phyloP scores from a whole-genome alignment of 805 yeast species.

The Kazachstania psychrophila region DNA sequence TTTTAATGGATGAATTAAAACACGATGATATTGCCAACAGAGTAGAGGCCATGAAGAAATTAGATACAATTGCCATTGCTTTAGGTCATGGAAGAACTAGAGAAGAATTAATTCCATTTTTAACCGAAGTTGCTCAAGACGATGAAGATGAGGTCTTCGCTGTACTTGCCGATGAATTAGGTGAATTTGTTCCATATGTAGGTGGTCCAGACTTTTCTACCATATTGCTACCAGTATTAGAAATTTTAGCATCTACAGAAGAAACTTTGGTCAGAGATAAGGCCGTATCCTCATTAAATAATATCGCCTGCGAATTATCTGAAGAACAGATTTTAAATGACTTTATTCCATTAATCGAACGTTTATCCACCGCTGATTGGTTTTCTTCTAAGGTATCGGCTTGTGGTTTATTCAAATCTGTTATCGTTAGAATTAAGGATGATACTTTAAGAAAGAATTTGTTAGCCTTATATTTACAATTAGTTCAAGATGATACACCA shows the following conservation, averaged over 20 bases:
- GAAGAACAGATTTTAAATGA: slow-evolving; percentile 54
- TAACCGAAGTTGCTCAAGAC: slow-evolving; percentile 79
- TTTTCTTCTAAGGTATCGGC: slow-evolving; percentile 86
- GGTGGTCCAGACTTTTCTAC: slow-evolving; percentile 72
- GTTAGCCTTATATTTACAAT: slow-evolving; percentile 54
- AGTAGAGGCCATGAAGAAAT: slow-evolving; percentile 86
- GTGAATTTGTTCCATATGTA: slow-evolving; percentile 75
- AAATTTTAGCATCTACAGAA: slow-evolving; percentile 81
- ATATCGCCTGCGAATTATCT: slow-evolving; percentile 53
- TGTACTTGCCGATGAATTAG: slow-evolving; percentile 83
- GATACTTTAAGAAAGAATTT: slow-evolving; percentile 49
- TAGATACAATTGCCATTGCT: slow-evolving; percentile 91
- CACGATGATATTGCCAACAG: slow-evolving; percentile 94
- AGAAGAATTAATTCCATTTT: slow-evolving; percentile 79
- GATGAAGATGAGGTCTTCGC: slow-evolving; percentile 98
- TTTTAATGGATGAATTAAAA: slow-evolving; percentile 91
- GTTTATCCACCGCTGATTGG: slow-evolving; percentile 85
- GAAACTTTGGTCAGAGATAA: slow-evolving; percentile 94
- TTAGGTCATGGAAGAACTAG: slow-evolving; percentile 90
- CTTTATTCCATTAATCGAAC: slow-evolving; percentile 67
- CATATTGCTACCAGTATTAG: slow-evolving; percentile 55
- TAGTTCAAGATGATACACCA: slow-evolving; percentile 87
- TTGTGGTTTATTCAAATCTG: slow-evolving; percentile 75
- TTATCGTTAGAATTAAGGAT: slow-evolving; percentile 47
- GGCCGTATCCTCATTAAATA: slow-evolving; percentile 79